Evolutionary conservation across 345 rosid species (phyloP).

Genomic region (Combretum micranthum): DNA sequence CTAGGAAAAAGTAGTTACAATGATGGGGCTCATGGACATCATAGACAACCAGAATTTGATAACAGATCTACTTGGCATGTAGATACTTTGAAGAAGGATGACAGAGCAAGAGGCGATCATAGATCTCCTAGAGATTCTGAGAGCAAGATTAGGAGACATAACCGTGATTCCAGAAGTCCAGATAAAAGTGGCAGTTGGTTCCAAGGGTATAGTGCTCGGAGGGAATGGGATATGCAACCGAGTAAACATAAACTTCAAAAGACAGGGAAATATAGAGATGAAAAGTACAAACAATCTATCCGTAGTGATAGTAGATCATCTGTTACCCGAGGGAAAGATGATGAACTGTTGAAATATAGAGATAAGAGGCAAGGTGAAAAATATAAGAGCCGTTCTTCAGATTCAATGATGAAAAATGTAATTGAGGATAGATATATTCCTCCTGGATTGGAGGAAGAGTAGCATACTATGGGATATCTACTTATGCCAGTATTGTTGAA

Average conservation of each 20-base stretch:
- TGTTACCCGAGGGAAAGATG: slow-evolving; percentile 11
- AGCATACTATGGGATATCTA: slow-evolving; percentile 5
- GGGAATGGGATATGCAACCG: slow-evolving; percentile 27
- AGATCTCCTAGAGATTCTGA: slow-evolving; percentile 21
- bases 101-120: slow-evolving; percentile 16
- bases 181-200: slow-evolving; percentile 24
- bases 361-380: slow-evolving; percentile 17
- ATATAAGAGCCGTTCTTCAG: slow-evolving; percentile 19
- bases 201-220: slow-evolving; percentile 19
- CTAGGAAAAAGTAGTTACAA: slow-evolving; percentile 11
- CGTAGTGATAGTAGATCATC: slow-evolving; percentile 21
- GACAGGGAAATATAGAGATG: slow-evolving; percentile 16
- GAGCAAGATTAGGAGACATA: slow-evolving; percentile 17
- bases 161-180: slow-evolving; percentile 25
- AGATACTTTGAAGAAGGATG: not conserved
- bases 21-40: slow-evolving; percentile 18
- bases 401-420: slow-evolving; percentile 17
- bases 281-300: slow-evolving; percentile 22
- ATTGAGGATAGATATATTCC: slow-evolving; percentile 89
- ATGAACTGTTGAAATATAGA: slow-evolving; percentile 13
- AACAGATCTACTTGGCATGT: too few relatives aligned
- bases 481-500: slow-evolving; percentile 3
- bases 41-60: too few relatives aligned
- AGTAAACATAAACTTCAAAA: slow-evolving; percentile 22
- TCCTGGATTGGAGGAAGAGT: slow-evolving; percentile 34